Evolutionary conservation across 495 filamentous ascomycete genomes (phyloP).

Genomic region (Hyaloscypha variabilis): DNA sequence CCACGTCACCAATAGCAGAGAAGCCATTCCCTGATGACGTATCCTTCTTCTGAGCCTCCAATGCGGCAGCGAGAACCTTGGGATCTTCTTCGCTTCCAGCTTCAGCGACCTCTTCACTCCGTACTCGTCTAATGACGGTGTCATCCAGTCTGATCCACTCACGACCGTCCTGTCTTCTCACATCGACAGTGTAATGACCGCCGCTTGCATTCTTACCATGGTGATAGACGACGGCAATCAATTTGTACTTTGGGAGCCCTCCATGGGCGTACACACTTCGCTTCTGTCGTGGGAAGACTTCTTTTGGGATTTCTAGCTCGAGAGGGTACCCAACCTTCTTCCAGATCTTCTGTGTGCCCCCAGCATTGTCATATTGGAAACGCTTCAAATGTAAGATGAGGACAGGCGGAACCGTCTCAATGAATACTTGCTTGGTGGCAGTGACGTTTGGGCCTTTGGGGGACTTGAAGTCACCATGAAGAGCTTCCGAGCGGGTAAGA

Average conservation of each 20-base stretch:
- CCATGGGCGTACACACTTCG: constrained; percentile 64
- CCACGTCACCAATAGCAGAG: constrained; percentile 64
- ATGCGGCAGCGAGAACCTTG: constrained; percentile 63
- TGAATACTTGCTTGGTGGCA: constrained; percentile 92
- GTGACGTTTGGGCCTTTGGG: constrained; percentile 73
- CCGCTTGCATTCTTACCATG: constrained; percentile 94
- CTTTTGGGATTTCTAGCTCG: constrained; percentile 89
- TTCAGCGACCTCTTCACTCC: constrained; percentile 89
- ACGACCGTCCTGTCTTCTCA: constrained; percentile 86
- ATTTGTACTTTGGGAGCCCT: constrained; percentile 74
- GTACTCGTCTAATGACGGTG: constrained; percentile 82
- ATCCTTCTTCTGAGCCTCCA: constrained; percentile 66
- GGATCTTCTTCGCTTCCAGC: constrained; percentile 79
- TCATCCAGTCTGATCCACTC: constrained; percentile 98
- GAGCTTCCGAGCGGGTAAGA: constrained; percentile 77
- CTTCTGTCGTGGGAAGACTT: constrained; percentile 80
- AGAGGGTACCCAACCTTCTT: constrained; percentile 96
- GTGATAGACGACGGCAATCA: constrained; percentile 94
- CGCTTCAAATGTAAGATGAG: constrained; percentile 95
- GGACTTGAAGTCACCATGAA: constrained; percentile 87
- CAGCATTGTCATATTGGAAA: constrained; percentile 92
- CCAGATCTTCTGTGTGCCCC: constrained; percentile 96
- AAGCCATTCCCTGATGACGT: constrained; percentile 60
- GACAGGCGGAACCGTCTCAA: constrained; percentile 89
- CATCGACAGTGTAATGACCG: constrained; percentile 96